Percentiles rank a stretch among this genome's conserved stretches.
These are phyloP conservation scores for Candida sonorensis DNA, from an alignment of 805 yeast genomes.

Conservation along the genomic window DNA sequence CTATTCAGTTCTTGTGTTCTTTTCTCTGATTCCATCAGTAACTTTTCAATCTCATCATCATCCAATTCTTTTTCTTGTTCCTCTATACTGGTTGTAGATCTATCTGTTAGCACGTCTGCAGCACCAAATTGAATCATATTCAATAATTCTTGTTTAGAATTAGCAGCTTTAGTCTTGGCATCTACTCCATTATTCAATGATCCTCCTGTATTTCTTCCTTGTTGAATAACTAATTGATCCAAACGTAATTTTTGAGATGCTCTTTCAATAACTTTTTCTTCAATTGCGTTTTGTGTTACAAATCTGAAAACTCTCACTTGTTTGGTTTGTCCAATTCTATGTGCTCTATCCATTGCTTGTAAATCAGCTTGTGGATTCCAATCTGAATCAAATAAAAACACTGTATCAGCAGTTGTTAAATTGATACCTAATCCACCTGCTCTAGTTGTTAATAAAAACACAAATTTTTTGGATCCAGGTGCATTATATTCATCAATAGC, in stretches of 20 bases:
- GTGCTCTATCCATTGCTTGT: slow-evolving; percentile 98
- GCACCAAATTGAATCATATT: slow-evolving; percentile 86
- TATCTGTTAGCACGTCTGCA: slow-evolving; percentile 45
- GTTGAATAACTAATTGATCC: slow-evolving; percentile 94
- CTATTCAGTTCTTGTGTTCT: slow-evolving; percentile 57
- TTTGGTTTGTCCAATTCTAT: slow-evolving; percentile 93
- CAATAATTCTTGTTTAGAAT: slow-evolving; percentile 64
- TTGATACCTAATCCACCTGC: slow-evolving; percentile 97
- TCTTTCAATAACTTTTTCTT: slow-evolving; percentile 77
- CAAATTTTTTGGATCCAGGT: slow-evolving; percentile 75
- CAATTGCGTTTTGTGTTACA: slow-evolving; percentile 80
- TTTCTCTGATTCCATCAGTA: slow-evolving; percentile 53
- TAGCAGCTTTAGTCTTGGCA: slow-evolving; percentile 32
- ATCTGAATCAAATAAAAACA: slow-evolving; percentile 83
- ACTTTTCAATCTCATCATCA: slow-evolving; percentile 55
- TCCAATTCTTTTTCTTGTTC: slow-evolving; percentile 31
- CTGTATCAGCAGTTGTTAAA: slow-evolving; percentile 86
- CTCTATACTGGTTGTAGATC: slow-evolving; percentile 13
- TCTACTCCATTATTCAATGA: slow-evolving; percentile 44
- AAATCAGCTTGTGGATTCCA: slow-evolving; percentile 99
- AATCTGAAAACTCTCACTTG: slow-evolving; percentile 90
- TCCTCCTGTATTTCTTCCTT: slow-evolving; percentile 52
- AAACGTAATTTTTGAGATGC: slow-evolving; percentile 91
- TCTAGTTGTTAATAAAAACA: slow-evolving; percentile 83
- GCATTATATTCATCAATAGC: slow-evolving; percentile 90